These are phyloP conservation scores for Calonectria fujianensis DNA, from an alignment of 2,329 filamentous ascomycete genomes.

Conservation along the genomic window DNA sequence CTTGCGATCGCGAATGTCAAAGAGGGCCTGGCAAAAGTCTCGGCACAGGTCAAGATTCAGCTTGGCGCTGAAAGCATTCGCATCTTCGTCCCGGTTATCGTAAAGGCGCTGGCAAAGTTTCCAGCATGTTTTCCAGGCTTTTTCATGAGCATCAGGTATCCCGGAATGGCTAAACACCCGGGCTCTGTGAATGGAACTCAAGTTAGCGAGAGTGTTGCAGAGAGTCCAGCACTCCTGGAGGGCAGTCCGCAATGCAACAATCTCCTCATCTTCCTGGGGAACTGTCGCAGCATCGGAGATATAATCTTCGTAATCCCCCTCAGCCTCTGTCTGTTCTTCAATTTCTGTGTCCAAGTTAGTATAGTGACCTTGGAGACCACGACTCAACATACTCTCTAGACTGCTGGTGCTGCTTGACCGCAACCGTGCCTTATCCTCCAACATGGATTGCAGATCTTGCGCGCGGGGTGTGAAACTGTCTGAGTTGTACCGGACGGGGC, in stretches of 20 bases:
- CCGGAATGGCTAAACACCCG: constrained; percentile 85
- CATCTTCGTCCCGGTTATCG: constrained; percentile 83
- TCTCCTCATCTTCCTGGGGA: constrained; percentile 73
- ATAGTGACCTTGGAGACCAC: not conserved
- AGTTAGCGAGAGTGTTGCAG: constrained; percentile 90
- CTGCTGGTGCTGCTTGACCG: constrained; percentile 83
- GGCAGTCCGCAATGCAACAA: constrained; percentile 82
- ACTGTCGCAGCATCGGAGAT: constrained; percentile 65
- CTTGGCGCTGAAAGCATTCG: constrained; percentile 79
- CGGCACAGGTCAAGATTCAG: constrained; percentile 90
- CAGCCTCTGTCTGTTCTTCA: constrained; percentile 71
- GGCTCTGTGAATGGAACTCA: constrained; percentile 89
- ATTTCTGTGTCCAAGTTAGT: constrained; percentile 68
- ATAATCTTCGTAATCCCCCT: constrained; percentile 72
- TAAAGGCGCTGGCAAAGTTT: constrained; percentile 93
- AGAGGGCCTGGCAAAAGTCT: constrained; percentile 93
- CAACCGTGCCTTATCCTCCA: constrained; percentile 71
- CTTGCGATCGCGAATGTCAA: constrained; percentile 86
- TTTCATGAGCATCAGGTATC: constrained; percentile 86
- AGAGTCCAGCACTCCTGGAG: constrained; percentile 94
- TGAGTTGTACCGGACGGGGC: constrained; percentile 78
- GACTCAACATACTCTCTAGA: constrained; percentile 79
- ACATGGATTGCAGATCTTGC: constrained; percentile 86
- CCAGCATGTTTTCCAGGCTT: constrained; percentile 96
- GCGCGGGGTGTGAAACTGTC: constrained; percentile 87